Base-by-base conservation (phyloP, 352 stramenopile genomes). In the Blastocystis sp. region DNA sequence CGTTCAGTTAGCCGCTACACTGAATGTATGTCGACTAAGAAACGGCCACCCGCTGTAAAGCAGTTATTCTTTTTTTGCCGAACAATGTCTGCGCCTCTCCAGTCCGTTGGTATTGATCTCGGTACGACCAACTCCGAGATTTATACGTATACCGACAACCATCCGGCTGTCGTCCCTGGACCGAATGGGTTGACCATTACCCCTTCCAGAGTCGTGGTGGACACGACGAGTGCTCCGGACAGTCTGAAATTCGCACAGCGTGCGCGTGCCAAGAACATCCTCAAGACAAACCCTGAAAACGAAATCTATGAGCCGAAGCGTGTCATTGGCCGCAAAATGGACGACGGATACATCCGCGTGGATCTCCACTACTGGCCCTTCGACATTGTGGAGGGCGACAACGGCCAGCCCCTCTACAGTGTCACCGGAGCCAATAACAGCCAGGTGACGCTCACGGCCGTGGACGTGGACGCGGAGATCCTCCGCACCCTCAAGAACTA, bases 171-270 rank as follows among this genome's bases (percentile, higher is more conserved):
- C 81, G 92, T 94, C 80, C 91, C 91, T 62, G 94, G 93, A 89
- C 92, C 89, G 90, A 93, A 96, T 91, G 94, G 94, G 60, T 94
- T 94, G 89, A 93, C 92, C 63, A 96, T 94, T 45, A 97, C 94
- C 69, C 94, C 94, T 54, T 94, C 94, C 48, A 95, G 92, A 89
- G 94, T 97, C 78, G 95, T 92, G 87, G 97, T 96, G 87, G 94
- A 95, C 81, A 24, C 45, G 1, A 52, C 89, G 66, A 90, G 90
- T 62, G 90, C 60, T 45, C 45, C 65, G 89, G 74, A 82, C 11
- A 69, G 14, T 91, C 92, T 84, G 92, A 95, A 48, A 92, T 95
- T 89, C 91, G 95, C 90, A 93, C 93, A 79, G 94, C 94, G 34
- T 74, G 96, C 96, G 92, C 89, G 95, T 66, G 92, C 94, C 89